phyloP scores from a whole-genome alignment of 371 early-diverging fungal genomes.

The Mortierella polycephala region DNA sequence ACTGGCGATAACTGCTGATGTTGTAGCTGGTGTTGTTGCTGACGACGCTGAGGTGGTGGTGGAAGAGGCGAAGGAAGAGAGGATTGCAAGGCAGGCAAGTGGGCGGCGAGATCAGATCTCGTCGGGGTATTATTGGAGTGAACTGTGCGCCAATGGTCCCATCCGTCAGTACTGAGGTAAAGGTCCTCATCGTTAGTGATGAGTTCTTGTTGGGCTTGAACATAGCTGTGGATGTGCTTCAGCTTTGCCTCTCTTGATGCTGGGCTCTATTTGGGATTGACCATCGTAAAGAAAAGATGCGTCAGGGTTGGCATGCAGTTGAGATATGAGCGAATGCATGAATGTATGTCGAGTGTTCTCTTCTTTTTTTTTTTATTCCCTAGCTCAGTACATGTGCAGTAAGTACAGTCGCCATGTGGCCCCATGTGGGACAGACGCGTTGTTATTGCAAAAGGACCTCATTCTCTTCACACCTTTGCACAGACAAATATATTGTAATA shows the following conservation, averaged over 20 bases:
- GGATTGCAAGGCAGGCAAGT: conserved; percentile 20
- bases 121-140: conserved; percentile 6
- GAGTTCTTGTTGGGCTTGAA: conserved; percentile 40
- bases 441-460: no score
- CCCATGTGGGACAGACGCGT: no score
- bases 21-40: conserved; percentile 9
- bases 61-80: conserved; percentile 15
- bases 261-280: conserved; percentile 29
- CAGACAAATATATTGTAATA: no score
- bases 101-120: conserved; percentile 18
- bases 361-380: no score
- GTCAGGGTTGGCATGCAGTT: no score
- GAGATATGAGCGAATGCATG: no score
- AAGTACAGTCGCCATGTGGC: no score
- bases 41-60: conserved; percentile 6
- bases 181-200: conserved; percentile 31
- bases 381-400: no score
- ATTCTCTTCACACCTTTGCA: no score
- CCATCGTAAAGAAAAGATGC: neutral
- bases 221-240: conserved; percentile 41
- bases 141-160: conserved; percentile 14
- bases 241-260: conserved; percentile 46
- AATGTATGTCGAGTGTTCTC: no score
- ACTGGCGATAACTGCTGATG: neutral
- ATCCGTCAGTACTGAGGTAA: conserved; percentile 14